Percentiles rank a stretch among this genome's conserved stretches.
These are phyloP conservation scores for Arthroderma uncinatum DNA, from an alignment of 2,329 filamentous ascomycete genomes.

Conservation along the genomic window DNA sequence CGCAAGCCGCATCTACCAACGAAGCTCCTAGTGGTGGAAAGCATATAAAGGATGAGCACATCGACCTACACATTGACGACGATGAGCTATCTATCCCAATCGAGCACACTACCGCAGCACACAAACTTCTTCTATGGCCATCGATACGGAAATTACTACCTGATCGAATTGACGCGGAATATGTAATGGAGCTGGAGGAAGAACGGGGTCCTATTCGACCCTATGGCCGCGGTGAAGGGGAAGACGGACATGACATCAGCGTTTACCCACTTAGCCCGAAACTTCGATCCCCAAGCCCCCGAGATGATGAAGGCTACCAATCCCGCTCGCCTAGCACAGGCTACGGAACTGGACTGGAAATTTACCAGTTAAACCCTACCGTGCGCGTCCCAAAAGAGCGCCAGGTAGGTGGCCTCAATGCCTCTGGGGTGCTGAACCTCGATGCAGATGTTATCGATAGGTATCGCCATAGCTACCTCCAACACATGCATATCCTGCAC, in stretches of 20 bases:
- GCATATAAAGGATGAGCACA: conserved; percentile 27
- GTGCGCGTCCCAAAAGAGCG: conserved; percentile 19
- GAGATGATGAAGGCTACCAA: conserved; percentile 21
- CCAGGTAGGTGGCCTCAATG: conserved; percentile 41
- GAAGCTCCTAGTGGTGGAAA: background rate
- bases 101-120: conserved; percentile 83
- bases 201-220: conserved; percentile 61
- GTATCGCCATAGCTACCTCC: conserved; percentile 46
- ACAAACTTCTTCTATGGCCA: conserved; percentile 64
- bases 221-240: conserved; percentile 68
- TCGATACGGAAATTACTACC: conserved; percentile 55
- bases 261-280: conserved; percentile 10
- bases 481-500: conserved; percentile 52
- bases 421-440: conserved; percentile 42
- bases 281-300: conserved; percentile 16
- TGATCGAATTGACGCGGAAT: conserved; percentile 51
- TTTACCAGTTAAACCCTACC: conserved; percentile 22
- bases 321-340: conserved; percentile 37
- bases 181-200: conserved; percentile 66
- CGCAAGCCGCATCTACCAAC: background rate
- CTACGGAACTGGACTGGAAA: conserved; percentile 41
- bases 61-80: conserved; percentile 29
- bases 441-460: conserved; percentile 40
- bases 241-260: conserved; percentile 35
- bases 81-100: conserved; percentile 62